Percentiles rank a stretch among this genome's conserved stretches.
These are phyloP conservation scores for Venturia effusa DNA, from an alignment of 2,329 filamentous ascomycete genomes.

Conservation along the genomic window DNA sequence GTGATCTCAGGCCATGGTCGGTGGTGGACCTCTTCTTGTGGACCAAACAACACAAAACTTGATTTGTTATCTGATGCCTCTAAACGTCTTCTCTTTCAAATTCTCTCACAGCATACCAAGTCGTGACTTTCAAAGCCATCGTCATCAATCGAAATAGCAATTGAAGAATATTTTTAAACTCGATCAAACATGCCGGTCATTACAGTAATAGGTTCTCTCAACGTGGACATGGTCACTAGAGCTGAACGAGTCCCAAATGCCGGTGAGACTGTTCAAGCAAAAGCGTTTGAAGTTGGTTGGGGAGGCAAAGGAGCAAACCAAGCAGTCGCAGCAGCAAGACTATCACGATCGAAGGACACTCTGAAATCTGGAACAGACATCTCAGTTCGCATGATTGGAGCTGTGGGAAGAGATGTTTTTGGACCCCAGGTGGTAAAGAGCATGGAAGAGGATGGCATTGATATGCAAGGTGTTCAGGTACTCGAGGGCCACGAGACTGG, in stretches of 20 bases:
- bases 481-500: conserved; percentile 35
- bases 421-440: conserved; percentile 29
- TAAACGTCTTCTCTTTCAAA: not conserved
- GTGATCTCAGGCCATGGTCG: not conserved
- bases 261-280: conserved; percentile 79
- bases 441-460: conserved; percentile 33
- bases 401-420: conserved; percentile 37
- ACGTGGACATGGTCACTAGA: conserved; percentile 84
- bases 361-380: conserved; percentile 12
- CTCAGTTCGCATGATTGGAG: conserved; percentile 37
- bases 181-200: conserved; percentile 35
- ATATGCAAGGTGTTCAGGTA: conserved; percentile 27
- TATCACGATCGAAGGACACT: conserved; percentile 48
- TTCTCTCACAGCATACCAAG: not conserved
- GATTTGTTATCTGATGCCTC: not conserved
- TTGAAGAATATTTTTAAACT: not conserved
- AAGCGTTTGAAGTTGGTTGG: conserved; percentile 65
- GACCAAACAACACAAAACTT: not conserved
- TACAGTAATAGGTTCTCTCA: conserved; percentile 82
- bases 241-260: conserved; percentile 72
- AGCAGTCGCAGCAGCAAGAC: conserved; percentile 75
- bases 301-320: conserved; percentile 97
- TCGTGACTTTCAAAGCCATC: not conserved
- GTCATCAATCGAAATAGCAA: not conserved
- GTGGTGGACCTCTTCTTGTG: not conserved